Base-by-base conservation (phyloP, 2,329 filamentous ascomycete genomes). In the Paracoccidioides lutzii region DNA sequence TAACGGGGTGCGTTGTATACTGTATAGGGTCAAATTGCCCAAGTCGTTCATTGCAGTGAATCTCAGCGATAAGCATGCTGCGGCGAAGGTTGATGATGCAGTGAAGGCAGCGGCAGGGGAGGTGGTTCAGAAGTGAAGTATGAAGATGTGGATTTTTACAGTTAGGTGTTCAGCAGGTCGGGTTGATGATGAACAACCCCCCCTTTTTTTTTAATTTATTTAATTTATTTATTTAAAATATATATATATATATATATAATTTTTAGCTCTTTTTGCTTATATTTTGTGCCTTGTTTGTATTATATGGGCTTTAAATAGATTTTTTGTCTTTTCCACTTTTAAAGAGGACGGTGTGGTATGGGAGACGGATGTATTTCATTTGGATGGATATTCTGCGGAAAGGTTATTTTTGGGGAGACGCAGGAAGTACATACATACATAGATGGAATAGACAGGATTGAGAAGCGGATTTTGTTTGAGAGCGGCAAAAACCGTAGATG, bases 1-100 rank as follows among this genome's bases (percentile, higher is more conserved):
- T 32, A 57, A n/a, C 59, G 53, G 54, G 10, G 43, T 60, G 35
- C 53, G n/a, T 38, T 35, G 43, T 40, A 10, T 42, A 48, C 35
- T 45, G 28, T 32, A n/a, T 37, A 75, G 73, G 32, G 75, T 78
- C n/a, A 73, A 78, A 66, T 65, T 78, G 43, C 75, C 75, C 8
- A 76, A 76, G 62, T 73, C 71, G 38, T 78, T 78, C 55, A 70
- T 77, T 56, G 75, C 76, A 1, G 74, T 78, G 22, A 78, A 77
- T 58, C 61, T 78, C 28, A 77, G 74, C 59, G 75, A 77, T 57
- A 77, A 76, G 58, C 72, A 75, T 62, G 65, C 67, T 35, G 61
- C 69, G 12, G 54, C 56, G 30, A 54, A 49, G 28, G 50, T 41
- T 45, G 51, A 43, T 10, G 58, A 59, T 41, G 48, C 57, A 3